These are phyloP conservation scores for Aureoboletus auriporus DNA, from an alignment of 768 basidiomycete species.

Conservation along the genomic window DNA sequence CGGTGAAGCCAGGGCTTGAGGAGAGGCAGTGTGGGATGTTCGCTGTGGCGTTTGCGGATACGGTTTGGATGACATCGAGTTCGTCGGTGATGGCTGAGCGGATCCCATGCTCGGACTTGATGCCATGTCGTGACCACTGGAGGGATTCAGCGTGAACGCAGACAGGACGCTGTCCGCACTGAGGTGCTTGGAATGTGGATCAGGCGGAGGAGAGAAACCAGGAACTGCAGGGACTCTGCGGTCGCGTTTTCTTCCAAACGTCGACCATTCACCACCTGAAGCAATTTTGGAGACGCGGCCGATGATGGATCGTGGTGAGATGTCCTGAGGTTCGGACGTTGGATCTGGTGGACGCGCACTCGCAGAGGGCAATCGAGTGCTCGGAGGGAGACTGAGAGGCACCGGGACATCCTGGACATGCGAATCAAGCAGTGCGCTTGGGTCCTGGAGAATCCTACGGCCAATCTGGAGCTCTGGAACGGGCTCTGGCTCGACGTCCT, in stretches of 20 bases:
- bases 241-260: constrained; percentile 30
- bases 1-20: constrained; percentile 31
- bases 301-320: constrained; percentile 11
- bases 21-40: constrained; percentile 17
- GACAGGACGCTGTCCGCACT: constrained; percentile 18
- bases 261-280: constrained; percentile 30
- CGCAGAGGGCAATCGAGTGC: constrained; percentile 18
- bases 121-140: constrained; percentile 7
- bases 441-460: constrained; percentile 29
- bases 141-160: constrained; percentile 15
- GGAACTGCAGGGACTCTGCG: constrained; percentile 12
- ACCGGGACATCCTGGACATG: constrained; percentile 1
- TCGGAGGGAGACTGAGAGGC: constrained; percentile 27
- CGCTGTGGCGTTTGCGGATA: constrained; percentile 25
- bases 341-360: constrained; percentile 4
- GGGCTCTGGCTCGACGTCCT: neutral
- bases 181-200: constrained; percentile 1
- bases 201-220: constrained; percentile 2
- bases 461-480: constrained; percentile 12
- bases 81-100: constrained; percentile 27
- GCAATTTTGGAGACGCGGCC: constrained; percentile 18
- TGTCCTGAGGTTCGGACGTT: neutral
- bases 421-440: constrained; percentile 25
- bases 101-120: constrained; percentile 15
- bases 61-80: constrained; percentile 25